A percentile compares a stretch with the other conserved stretches of the same genome.
These are phyloP conservation scores for Allomyces arbusculus DNA, from an alignment of 192 early-diverging fungal genomes.

Conservation along the genomic window DNA sequence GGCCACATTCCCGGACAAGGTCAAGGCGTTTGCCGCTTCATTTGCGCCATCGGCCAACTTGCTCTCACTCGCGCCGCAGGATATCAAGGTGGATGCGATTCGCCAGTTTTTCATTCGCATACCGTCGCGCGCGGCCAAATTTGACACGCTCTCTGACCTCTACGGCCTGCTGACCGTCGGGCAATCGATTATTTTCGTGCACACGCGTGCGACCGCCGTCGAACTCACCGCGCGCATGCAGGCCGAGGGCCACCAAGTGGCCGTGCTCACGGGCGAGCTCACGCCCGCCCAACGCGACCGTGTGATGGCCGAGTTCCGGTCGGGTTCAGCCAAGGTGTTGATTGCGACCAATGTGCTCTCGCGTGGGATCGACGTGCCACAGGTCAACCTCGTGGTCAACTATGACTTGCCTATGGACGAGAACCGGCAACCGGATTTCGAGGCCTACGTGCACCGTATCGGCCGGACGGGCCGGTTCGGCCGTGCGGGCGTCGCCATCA, in stretches of 20 bases:
- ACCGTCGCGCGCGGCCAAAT: not conserved
- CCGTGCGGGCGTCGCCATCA: slow-evolving; percentile 78
- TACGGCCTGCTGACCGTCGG: slow-evolving; percentile 74
- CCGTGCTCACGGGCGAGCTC: slow-evolving; percentile 66
- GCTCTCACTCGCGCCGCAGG: slow-evolving; percentile 62
- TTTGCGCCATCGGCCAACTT: slow-evolving; percentile 76
- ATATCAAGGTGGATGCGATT: slow-evolving; percentile 82
- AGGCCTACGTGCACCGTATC: slow-evolving; percentile 94
- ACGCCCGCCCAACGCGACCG: slow-evolving; percentile 57
- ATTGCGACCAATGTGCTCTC: slow-evolving; percentile 94
- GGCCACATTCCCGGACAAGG: slow-evolving; percentile 69
- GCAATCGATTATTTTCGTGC: slow-evolving; percentile 90
- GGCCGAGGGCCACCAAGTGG: slow-evolving; percentile 59
- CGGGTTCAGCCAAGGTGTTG: slow-evolving; percentile 74
- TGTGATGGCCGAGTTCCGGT: slow-evolving; percentile 82
- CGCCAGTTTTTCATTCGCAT: slow-evolving; percentile 76
- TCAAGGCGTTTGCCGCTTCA: slow-evolving; percentile 50
- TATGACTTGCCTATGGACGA: slow-evolving; percentile 74
- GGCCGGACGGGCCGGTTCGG: slow-evolving; percentile 96
- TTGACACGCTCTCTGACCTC: slow-evolving; percentile 43
- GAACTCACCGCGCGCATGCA: slow-evolving; percentile 50
- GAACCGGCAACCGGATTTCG: slow-evolving; percentile 48
- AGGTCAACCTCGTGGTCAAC: slow-evolving; percentile 91
- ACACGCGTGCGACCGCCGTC: slow-evolving; percentile 69
- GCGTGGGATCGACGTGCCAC: slow-evolving; percentile 90